Base-by-base conservation (phyloP, 208 protist genomes). In the Acanthamoeba healyi region DNA sequence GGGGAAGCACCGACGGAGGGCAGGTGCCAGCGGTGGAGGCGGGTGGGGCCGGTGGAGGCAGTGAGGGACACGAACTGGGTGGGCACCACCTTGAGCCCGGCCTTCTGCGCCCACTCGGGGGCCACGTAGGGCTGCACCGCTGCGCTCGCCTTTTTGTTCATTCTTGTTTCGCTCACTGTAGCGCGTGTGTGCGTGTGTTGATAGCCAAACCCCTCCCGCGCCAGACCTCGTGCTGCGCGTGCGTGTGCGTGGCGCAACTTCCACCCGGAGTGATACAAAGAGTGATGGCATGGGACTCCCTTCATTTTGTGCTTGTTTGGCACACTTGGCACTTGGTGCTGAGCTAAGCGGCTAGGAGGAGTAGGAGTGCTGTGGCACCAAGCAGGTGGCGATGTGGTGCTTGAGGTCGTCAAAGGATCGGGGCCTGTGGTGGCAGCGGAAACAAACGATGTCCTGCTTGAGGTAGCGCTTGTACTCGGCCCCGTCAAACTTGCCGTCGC, bases 401-500 rank as follows among this genome's bases (percentile, higher is more conserved):
- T 70, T 70, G 61, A 70, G 22, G 14, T 70, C 61, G 9, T 26
- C 7, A 24, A 70, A 70, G 61, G 61, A 70, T 26, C 26, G 29
- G 6, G 61, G 14, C 61, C 29, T 7, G 26, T 36, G n/a, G 14
- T 70, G 61, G 38, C 70, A 79, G 5, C 70, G 70, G 38, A 79
- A 79, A 32, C 70, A 79, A 32, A n/a, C 36, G 9, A 79, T 9
- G 6, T 36, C 34, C 70, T 79, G 24, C 36, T 79, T 79, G 70
- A 79, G 70, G 70, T 79, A 79, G 10, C 42, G 70, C n/a, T 15
- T 17, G 79, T 87, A 87, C 10, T 7, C 24, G 4, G 6, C 42
- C 44, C 46, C 46, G 44, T 87, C 46, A 40, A 87, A 87, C 46
- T 61, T 54, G 49, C 79, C 79, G 4, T 87, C 42, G 51, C n/a